Evolutionary conservation across 768 basidiomycete genomes (phyloP), one percentile per base, ranked within the genome.

Genomic region (Termitomyces sp.): DNA sequence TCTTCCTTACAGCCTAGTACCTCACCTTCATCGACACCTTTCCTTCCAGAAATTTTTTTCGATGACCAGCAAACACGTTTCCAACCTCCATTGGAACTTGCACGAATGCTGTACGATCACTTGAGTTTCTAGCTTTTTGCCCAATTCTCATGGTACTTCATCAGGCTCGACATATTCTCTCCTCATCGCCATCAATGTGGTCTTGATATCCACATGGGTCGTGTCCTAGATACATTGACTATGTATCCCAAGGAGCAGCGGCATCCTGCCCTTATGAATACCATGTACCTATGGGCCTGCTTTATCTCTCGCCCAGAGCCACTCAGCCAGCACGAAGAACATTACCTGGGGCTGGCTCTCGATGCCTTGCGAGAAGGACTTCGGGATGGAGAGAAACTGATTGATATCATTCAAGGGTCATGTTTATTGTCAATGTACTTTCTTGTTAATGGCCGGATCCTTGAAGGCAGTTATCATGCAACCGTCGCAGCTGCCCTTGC

Each of bases 261-360:
- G 20, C 90, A 92, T 65, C 85, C 90, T 9, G 83, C 80, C 54
- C 78, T 93, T 15, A 83, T 91, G 78, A 89, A 91, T 66, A 80
- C 89, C 60, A 86, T 92, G 65, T 92, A 85, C 67, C 81, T 92
- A 7, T 91, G 90, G 86, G 86, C 88, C 2, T 92, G 89, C 69
- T 89, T 87, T 67, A 78, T 92, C 41, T 89, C 90, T 10, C 79
- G 87, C 22, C 85, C 88, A 7, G 86, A 83, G 39, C 78, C 83
- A 5, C 75, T 92, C 13, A 82, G 81, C 63, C 82, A 85, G 52
- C 86, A 90, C 65, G 89, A 92, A 70, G 77, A 82, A 16, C 81
- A 85, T 60, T 92, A 89, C 65, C 83, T 92, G 56, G 74, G 72
- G 10, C 81, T 82, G 36, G 75, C 88, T 2, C 80, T 88, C 16